phyloP scores from a whole-genome alignment of 139 green algal species.

The Penium margaritaceum region DNA sequence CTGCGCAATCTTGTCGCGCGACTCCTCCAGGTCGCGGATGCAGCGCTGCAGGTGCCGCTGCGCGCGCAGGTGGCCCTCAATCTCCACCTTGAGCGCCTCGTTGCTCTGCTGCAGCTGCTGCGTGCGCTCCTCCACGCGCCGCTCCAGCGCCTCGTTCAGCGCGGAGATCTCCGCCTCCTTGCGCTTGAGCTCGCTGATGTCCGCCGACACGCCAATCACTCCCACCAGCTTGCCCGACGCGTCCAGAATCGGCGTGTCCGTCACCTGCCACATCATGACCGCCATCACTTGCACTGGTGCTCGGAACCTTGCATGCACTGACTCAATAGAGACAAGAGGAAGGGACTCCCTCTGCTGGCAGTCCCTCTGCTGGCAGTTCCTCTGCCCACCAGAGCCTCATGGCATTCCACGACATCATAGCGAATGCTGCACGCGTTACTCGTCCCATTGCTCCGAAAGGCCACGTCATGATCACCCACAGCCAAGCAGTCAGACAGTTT shows the following conservation, averaged over 20 bases:
- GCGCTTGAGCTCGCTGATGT: conserved; percentile 26
- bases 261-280: too few relatives aligned
- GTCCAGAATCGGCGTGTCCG: conserved; percentile 28
- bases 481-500: too few relatives aligned
- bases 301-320: too few relatives aligned
- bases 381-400: too few relatives aligned
- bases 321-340: too few relatives aligned
- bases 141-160: conserved; percentile 25
- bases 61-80: conserved; percentile 18
- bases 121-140: conserved; percentile 18
- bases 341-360: too few relatives aligned
- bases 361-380: too few relatives aligned
- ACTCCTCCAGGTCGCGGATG: conserved; percentile 25
- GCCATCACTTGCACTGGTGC: too few relatives aligned
- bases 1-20: conserved; percentile 11
- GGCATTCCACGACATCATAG: too few relatives aligned
- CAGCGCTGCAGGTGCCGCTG: conserved; percentile 11
- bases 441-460: too few relatives aligned
- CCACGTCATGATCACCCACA: too few relatives aligned
- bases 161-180: conserved; percentile 21
- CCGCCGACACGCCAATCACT: conserved; percentile 28
- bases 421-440: too few relatives aligned
- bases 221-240: conserved; percentile 17
- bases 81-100: conserved; percentile 10
- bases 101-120: conserved; percentile 14